phyloP scores from a whole-genome alignment of 768 basidiomycete genomes.

The Albatrellus ellisii region DNA sequence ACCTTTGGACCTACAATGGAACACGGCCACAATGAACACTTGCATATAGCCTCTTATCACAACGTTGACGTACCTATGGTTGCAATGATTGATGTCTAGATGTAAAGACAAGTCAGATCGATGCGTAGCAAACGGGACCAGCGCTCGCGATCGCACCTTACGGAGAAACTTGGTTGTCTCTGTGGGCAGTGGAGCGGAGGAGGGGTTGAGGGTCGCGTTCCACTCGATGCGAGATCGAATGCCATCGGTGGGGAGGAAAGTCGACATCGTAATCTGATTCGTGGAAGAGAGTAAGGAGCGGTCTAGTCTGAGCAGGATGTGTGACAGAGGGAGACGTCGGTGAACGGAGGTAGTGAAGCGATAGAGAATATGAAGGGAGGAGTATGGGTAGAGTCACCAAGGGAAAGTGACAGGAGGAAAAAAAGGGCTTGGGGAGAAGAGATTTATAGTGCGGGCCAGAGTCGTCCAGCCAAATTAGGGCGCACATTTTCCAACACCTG shows the following conservation, averaged over 20 bases:
- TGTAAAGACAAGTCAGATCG: slow-evolving; percentile 1
- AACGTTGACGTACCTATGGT: slow-evolving; percentile 65
- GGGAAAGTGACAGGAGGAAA: too few species aligned
- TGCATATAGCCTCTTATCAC: not conserved
- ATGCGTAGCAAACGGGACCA: slow-evolving; percentile 1
- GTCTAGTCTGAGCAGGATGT: not conserved
- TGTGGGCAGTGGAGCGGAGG: slow-evolving; percentile 54
- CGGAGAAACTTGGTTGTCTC: slow-evolving; percentile 77
- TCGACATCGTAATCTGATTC: slow-evolving; percentile 5
- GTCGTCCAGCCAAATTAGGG: too few species aligned
- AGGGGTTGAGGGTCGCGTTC: slow-evolving; percentile 72
- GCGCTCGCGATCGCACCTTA: slow-evolving; percentile 47
- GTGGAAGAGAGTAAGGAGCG: too few species aligned
- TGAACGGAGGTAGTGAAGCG: not conserved
- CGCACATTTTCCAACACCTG: too few species aligned
- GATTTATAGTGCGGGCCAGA: too few species aligned
- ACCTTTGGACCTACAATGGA: slow-evolving; percentile 71
- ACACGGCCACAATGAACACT: slow-evolving; percentile 6
- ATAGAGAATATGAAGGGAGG: too few species aligned
- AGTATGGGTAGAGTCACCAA: too few species aligned
- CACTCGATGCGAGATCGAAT: slow-evolving; percentile 83
- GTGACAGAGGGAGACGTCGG: not conserved
- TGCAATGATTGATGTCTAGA: slow-evolving; percentile 94
- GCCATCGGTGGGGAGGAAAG: slow-evolving; percentile 12
- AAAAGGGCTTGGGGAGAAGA: too few species aligned